Percentiles rank a stretch among this genome's conserved stretches.
Conservation (phyloP, 1,284 basidiomycete genomes). For the Austropuccinia psidii region DNA sequence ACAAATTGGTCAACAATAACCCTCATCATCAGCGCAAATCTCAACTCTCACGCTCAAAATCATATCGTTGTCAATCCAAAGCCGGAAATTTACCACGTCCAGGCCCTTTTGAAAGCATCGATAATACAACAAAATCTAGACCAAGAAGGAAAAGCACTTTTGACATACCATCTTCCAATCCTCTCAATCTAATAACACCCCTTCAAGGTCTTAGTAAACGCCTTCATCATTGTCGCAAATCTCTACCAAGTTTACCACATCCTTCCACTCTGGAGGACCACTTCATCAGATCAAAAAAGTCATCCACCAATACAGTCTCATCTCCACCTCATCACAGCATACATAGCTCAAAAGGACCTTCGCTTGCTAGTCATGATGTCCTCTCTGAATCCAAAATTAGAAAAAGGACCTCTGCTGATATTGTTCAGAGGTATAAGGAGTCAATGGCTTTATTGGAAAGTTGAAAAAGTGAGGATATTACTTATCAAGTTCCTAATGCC, state of each 20-base stretch:
- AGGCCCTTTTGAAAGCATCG: not conserved
- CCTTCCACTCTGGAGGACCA: not conserved
- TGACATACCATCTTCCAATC: slow-evolving; percentile 3
- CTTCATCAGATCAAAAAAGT: not conserved
- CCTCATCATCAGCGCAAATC: not conserved
- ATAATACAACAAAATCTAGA: not conserved
- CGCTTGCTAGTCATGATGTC: not conserved
- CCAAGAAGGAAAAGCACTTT: slow-evolving; percentile 2
- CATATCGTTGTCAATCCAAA: not conserved
- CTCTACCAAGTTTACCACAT: not conserved
- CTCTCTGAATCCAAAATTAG: slow-evolving; percentile 1
- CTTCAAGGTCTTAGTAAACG: slow-evolving; percentile 4
- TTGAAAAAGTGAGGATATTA: slow-evolving; percentile 21
- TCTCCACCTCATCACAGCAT: no score
- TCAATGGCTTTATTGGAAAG: slow-evolving; percentile 24
- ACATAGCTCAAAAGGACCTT: no score
- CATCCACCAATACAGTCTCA: not conserved
- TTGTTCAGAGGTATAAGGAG: slow-evolving; percentile 25
- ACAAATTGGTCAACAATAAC: not conserved
- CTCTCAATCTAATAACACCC: slow-evolving; percentile 2
- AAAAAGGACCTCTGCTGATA: slow-evolving; percentile 29
- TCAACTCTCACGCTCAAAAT: not conserved
- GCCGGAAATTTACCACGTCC: not conserved
- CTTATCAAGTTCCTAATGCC: not conserved
- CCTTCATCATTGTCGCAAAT: slow-evolving; percentile 5